Percentiles rank a stretch among this genome's conserved stretches.
These are phyloP conservation scores for Salix exigua DNA, from an alignment of 345 rosid genomes.

Conservation along the genomic window DNA sequence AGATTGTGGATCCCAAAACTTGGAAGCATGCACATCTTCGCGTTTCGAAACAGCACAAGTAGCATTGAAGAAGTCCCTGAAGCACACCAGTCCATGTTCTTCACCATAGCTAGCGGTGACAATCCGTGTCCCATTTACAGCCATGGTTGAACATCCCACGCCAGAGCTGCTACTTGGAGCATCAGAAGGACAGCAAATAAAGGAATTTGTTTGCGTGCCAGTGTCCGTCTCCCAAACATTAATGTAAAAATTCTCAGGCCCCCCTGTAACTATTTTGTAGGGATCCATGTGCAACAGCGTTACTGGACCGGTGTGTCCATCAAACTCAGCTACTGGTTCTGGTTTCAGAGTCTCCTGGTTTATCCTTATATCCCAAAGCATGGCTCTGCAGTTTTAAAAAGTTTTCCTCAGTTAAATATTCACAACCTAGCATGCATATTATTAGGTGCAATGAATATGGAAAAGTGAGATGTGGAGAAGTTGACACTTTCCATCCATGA, in stretches of 20 bases:
- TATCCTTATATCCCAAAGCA: constrained; percentile 62
- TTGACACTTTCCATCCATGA: no score
- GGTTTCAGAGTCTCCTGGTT: constrained; percentile 30
- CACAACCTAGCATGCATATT: no score
- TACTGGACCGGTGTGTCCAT: constrained; percentile 49
- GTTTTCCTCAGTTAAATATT: neutral
- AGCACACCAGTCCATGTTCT: constrained; percentile 18
- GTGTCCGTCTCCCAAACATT: constrained; percentile 55
- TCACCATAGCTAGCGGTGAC: constrained; percentile 28
- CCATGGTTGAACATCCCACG: constrained; percentile 47
- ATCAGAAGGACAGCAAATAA: constrained; percentile 26
- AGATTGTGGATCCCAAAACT: constrained; percentile 45
- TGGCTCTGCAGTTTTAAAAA: constrained; percentile 40
- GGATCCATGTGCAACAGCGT: constrained; percentile 47
- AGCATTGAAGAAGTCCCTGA: constrained; percentile 43
- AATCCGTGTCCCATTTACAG: constrained; percentile 41
- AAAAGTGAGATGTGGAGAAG: no score
- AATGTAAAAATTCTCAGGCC: constrained; percentile 31
- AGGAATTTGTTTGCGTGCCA: constrained; percentile 39
- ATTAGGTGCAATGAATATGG: no score
- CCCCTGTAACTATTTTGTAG: constrained; percentile 58
- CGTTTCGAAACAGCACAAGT: constrained; percentile 20
- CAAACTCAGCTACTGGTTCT: constrained; percentile 46
- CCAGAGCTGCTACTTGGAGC: constrained; percentile 5
- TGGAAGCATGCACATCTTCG: constrained; percentile 33